Evolutionary conservation across 2,329 filamentous ascomycete species (phyloP).

Genomic region (Pyrenophora seminiperda): DNA sequence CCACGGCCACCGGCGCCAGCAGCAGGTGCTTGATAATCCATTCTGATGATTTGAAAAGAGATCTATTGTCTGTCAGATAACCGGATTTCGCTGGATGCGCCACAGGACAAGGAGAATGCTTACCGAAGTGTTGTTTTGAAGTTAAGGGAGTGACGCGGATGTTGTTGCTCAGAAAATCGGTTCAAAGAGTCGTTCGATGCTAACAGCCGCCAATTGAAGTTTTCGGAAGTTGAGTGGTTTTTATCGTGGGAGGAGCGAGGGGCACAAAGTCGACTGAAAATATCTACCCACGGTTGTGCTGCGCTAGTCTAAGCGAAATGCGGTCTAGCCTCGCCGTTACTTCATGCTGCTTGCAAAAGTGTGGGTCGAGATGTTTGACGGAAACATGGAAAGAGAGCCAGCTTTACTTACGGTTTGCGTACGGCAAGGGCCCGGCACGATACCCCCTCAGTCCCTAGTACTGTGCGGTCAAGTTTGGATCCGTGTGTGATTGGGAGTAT

Average conservation of each 20-base stretch:
- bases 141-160: constrained; percentile 27
- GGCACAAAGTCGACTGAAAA: constrained; percentile 18
- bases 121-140: constrained; percentile 30
- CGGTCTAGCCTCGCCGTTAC: constrained; percentile 15
- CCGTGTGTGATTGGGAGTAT: constrained; percentile 8
- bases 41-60: constrained; percentile 29
- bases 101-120: constrained; percentile 4
- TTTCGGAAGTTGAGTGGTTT: constrained; percentile 16
- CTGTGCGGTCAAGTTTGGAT: constrained; percentile 1
- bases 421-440: neutral
- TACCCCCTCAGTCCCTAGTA: neutral
- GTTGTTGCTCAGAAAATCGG: constrained; percentile 15
- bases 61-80: constrained; percentile 32
- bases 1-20: constrained; percentile 46
- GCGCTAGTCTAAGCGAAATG: constrained; percentile 21
- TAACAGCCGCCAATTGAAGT: constrained; percentile 24
- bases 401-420: constrained; percentile 1
- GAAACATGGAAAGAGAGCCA: constrained; percentile 11
- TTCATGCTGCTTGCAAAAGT: constrained; percentile 2
- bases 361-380: constrained; percentile 11
- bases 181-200: constrained; percentile 15
- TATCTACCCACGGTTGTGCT: constrained; percentile 19
- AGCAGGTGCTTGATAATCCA: constrained; percentile 47
- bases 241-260: constrained; percentile 17
- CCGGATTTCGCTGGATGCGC: constrained; percentile 7